Conservation (phyloP, 2,329 filamentous ascomycete genomes). For the Arthrobotrys musiformis region DNA sequence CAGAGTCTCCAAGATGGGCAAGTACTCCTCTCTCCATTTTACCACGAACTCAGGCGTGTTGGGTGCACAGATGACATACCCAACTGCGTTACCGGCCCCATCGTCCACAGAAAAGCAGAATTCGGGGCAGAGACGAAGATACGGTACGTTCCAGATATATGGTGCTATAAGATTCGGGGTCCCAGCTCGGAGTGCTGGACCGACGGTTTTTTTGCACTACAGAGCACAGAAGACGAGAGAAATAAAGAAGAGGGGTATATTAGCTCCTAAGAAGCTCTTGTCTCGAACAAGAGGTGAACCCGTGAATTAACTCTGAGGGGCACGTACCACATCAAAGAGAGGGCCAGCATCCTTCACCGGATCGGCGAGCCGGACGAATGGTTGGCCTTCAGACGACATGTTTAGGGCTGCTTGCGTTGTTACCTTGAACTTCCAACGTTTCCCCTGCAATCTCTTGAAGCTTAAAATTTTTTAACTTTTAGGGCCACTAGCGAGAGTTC, state of each 20-base stretch:
- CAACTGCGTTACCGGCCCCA: slow-evolving; percentile 60
- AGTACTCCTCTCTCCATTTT: slow-evolving; percentile 60
- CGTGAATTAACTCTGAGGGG: not conserved
- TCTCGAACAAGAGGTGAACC: not conserved
- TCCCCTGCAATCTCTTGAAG: not conserved
- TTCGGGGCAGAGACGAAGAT: slow-evolving; percentile 59
- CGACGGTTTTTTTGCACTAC: slow-evolving; percentile 56
- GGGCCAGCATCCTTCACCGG: slow-evolving; percentile 41
- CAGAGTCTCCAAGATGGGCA: slow-evolving; percentile 57
- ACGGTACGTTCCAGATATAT: slow-evolving; percentile 60
- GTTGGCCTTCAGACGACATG: slow-evolving; percentile 27
- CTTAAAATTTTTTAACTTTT: not conserved
- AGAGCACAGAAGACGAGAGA: not conserved
- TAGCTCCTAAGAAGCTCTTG: not conserved
- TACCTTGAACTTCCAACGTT: not conserved
- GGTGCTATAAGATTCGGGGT: slow-evolving; percentile 47
- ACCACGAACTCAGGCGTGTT: slow-evolving; percentile 59
- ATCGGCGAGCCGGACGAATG: slow-evolving; percentile 45
- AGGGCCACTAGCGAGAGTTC: not conserved
- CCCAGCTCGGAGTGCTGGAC: slow-evolving; percentile 43
- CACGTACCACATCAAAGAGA: slow-evolving; percentile 49
- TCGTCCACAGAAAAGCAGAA: slow-evolving; percentile 62
- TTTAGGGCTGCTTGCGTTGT: slow-evolving; percentile 18
- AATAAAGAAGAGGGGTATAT: not conserved
- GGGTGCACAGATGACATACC: slow-evolving; percentile 62